Percentiles rank a stretch among this genome's conserved stretches.
phyloP scores from a whole-genome alignment of 2,329 filamentous ascomycete genomes.

The Didymella lethalis region DNA sequence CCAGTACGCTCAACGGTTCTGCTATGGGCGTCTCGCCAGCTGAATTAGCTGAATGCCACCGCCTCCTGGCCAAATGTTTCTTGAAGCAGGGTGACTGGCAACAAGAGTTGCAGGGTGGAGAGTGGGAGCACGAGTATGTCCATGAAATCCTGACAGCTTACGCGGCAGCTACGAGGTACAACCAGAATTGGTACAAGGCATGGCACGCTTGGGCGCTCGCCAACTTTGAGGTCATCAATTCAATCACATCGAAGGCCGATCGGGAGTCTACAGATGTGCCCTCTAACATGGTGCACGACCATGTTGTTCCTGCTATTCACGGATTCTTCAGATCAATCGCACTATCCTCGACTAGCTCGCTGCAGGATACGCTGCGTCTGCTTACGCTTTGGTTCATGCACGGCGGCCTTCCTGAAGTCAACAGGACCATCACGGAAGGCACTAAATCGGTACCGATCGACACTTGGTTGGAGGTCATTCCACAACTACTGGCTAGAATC shows the following conservation, averaged over 20 bases:
- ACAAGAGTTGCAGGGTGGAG: constrained; percentile 80
- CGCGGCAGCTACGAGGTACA: constrained; percentile 89
- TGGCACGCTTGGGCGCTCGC: constrained; percentile 99
- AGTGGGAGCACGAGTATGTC: constrained; percentile 88
- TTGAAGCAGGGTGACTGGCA: constrained; percentile 97
- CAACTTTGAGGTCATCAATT: constrained; percentile 97
- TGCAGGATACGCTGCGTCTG: constrained; percentile 92
- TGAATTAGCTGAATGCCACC: constrained; percentile 64
- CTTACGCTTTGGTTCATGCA: constrained; percentile 97
- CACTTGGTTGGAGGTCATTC: constrained; percentile 98
- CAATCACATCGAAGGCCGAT: constrained; percentile 72
- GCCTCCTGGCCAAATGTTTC: constrained; percentile 92
- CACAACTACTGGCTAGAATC: constrained; percentile 95
- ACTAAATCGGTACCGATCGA: constrained; percentile 93
- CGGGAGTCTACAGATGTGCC: constrained; percentile 66
- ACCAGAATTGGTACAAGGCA: constrained; percentile 96
- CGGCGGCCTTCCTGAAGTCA: constrained; percentile 87
- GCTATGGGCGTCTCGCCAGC: constrained; percentile 36
- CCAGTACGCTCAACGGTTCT: constrained; percentile 40
- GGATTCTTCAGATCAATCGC: constrained; percentile 99
- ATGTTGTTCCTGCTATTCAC: constrained; percentile 92
- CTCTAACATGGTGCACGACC: constrained; percentile 75
- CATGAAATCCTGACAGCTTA: constrained; percentile 92
- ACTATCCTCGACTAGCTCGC: constrained; percentile 85
- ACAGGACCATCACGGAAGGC: constrained; percentile 85